Base-by-base conservation (phyloP, 495 filamentous ascomycete genomes). In the Hyaloscypha bicolor region DNA sequence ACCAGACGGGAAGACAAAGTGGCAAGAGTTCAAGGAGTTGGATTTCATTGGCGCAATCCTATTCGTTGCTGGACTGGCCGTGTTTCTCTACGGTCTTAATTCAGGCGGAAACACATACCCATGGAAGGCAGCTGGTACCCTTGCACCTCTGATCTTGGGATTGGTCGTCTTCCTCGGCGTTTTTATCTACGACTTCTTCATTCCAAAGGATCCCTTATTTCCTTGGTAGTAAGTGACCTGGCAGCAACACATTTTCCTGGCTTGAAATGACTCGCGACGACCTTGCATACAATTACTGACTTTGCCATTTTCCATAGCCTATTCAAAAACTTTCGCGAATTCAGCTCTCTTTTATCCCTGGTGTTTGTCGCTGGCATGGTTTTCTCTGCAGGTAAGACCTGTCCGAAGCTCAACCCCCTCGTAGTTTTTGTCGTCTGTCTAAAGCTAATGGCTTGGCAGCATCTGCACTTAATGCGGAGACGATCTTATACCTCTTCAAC, bases 41-140 rank as follows among this genome's bases (percentile, higher is more conserved):
- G 77, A 79, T 52, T 71, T 65, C 52, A 67, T 76, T 57, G 77
- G 76, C 12, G 72, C 69, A 0, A 29, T 72, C 5, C 66, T 79
- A 1, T 76, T 71, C 59, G 66, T 71, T 9, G 63, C 70, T 22
- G 77, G 76, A 21, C 69, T 79, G 2, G 60, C 72, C 14, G 55
- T 74, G 14, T 76, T 76, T 58, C 69, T 76, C n/a, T 68, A 61
- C 51, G 75, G 75, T 56, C 74, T 87, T 29, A 77, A 78, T 52
- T 85, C 57, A n/a, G 67, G 71, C 56, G 37, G 75, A 56, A 53
- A 71, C 63, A 51, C 62, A 2, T 71, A 76, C 60, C 55, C 67
- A n/a, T 69, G 67, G 67, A 19, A 4, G 2, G 60, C 45, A 29
- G 74, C 66, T 9, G 70, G 73, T 3, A 70, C 71, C 2, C 56